phyloP scores from a whole-genome alignment of 176 grass and related monocot species.

The Avena atlantica region DNA sequence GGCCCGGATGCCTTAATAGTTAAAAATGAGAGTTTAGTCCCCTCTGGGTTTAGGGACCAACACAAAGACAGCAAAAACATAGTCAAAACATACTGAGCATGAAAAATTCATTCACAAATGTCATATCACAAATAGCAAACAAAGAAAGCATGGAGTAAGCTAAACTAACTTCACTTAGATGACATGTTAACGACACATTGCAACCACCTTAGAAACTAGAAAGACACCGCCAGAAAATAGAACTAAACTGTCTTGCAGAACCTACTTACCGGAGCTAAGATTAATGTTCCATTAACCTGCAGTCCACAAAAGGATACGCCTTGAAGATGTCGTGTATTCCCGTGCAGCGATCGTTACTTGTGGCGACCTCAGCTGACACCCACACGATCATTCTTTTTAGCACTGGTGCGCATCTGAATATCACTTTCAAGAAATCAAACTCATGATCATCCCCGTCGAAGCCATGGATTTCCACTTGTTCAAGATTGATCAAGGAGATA shows the following conservation, averaged over 20 bases:
- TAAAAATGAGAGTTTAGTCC: background rate
- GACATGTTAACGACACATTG: no score
- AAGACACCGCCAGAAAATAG: no score
- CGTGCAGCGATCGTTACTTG: background rate
- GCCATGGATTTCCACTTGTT: no score
- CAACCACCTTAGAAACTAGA: no score
- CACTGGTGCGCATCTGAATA: no score
- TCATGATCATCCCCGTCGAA: no score
- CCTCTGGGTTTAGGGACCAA: background rate
- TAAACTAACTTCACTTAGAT: background rate
- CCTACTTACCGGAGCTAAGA: background rate
- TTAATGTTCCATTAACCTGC: background rate
- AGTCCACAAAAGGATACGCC: background rate
- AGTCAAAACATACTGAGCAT: background rate
- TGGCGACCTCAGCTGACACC: no score
- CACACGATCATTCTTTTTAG: no score
- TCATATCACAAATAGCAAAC: background rate
- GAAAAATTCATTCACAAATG: background rate
- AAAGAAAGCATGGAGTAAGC: background rate
- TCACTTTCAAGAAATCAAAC: no score
- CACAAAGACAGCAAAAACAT: background rate
- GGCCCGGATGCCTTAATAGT: background rate
- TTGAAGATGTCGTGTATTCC: background rate
- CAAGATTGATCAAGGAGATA: no score
- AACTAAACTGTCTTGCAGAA: background rate